These are phyloP conservation scores for Vicia villosa DNA, from an alignment of 306 rosid species.

Conservation along the genomic window DNA sequence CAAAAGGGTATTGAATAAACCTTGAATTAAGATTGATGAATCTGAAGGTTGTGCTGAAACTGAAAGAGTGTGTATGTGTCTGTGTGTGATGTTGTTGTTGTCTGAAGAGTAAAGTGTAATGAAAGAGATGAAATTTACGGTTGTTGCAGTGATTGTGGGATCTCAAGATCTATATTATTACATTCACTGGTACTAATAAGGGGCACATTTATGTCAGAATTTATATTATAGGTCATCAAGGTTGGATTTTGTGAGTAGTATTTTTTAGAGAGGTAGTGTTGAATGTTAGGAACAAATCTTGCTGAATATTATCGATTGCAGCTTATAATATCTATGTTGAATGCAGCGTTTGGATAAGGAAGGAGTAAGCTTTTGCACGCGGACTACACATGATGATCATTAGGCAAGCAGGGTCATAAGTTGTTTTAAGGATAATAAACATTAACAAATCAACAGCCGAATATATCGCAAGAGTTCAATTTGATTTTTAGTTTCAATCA, in stretches of 20 bases:
- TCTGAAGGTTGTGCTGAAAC: conserved; percentile 32
- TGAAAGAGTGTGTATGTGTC: background rate
- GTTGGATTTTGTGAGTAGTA: too few relatives aligned
- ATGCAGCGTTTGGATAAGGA: too few relatives aligned
- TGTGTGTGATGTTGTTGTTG: conserved; percentile 22
- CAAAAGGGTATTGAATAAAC: conserved; percentile 22
- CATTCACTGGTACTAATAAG: too few relatives aligned
- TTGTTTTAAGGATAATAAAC: conserved; percentile 4
- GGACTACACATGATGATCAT: too few relatives aligned
- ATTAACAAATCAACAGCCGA: conserved; percentile 14
- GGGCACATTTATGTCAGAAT: too few relatives aligned
- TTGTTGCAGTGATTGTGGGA: conserved; percentile 15
- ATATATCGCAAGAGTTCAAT: background rate
- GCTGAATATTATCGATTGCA: too few relatives aligned
- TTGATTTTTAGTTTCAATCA: conserved; percentile 7
- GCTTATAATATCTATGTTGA: too few relatives aligned
- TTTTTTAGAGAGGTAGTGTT: too few relatives aligned
- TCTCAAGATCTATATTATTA: too few relatives aligned
- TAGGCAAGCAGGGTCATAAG: background rate
- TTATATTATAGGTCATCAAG: too few relatives aligned
- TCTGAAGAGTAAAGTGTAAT: conserved; percentile 28
- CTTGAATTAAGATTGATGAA: conserved; percentile 42
- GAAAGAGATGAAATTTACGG: conserved; percentile 23
- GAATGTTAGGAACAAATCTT: too few relatives aligned
- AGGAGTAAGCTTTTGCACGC: too few relatives aligned